A percentile compares a stretch with the other conserved stretches of the same genome.
Evolutionary conservation across 495 filamentous ascomycete genomes (phyloP).

Genomic region (Aspergillus bridgeri): DNA sequence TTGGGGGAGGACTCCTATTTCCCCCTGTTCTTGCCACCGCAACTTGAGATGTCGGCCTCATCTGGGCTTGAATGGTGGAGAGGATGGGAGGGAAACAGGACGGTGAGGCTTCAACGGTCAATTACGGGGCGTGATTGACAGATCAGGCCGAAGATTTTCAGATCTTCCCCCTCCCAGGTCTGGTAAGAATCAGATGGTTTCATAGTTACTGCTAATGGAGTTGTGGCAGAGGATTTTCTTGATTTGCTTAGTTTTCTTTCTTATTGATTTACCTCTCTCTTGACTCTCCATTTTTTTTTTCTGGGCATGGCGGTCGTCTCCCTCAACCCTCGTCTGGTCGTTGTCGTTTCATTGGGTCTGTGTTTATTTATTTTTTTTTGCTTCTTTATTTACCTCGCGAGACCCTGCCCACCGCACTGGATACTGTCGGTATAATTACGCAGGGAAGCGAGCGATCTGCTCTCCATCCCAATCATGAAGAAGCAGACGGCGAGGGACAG

Average conservation of each 20-base stretch:
- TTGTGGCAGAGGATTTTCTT: neutral
- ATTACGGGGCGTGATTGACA: neutral
- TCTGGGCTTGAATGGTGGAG: neutral
- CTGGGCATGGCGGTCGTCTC: no score
- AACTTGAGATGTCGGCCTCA: neutral
- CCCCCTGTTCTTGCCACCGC: neutral
- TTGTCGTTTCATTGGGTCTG: no score
- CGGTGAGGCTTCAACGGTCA: neutral
- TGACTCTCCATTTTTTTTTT: neutral
- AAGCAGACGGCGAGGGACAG: conserved; percentile 15
- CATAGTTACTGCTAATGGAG: neutral
- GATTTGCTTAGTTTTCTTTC: neutral
- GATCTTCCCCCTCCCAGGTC: neutral
- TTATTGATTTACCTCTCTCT: neutral
- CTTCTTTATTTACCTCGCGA: no score
- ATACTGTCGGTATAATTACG: no score
- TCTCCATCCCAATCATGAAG: neutral
- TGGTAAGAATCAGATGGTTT: neutral
- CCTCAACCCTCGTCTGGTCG: no score
- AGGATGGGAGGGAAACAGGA: neutral
- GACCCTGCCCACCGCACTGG: neutral
- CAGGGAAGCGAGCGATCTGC: no score
- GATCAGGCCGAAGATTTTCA: neutral
- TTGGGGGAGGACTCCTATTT: neutral
- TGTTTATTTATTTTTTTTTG: no score